These are phyloP conservation scores for Boletus sp. DNA, from an alignment of 768 basidiomycete genomes.

Conservation along the genomic window DNA sequence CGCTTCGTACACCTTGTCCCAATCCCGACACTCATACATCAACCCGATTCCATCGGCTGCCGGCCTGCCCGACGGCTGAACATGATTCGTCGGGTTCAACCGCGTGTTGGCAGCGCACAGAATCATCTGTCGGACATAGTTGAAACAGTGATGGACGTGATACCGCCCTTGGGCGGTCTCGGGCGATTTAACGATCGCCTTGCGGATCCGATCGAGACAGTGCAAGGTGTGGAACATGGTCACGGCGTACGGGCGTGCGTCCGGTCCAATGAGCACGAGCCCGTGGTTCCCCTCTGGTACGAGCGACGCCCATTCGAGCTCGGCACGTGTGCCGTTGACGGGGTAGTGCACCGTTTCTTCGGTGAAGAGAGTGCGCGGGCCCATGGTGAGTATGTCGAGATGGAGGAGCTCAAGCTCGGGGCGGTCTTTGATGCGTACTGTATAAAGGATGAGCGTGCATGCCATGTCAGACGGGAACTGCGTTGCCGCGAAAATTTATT, in stretches of 20 bases:
- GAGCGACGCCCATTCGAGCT: conserved; percentile 26
- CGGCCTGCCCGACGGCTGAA: conserved; percentile 5
- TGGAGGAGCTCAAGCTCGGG: conserved; percentile 15
- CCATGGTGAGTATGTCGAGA: conserved; percentile 8
- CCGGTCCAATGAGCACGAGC: conserved; percentile 13
- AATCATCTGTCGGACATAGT: conserved; percentile 40
- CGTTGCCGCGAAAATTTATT: neutral
- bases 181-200: conserved; percentile 12
- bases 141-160: conserved; percentile 37
- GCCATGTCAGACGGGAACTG: neutral
- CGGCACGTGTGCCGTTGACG: conserved; percentile 21
- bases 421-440: conserved; percentile 14
- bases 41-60: conserved; percentile 25
- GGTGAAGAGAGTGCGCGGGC: conserved; percentile 12
- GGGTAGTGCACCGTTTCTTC: conserved; percentile 28
- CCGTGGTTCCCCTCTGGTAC: conserved; percentile 21
- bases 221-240: conserved; percentile 41
- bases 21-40: conserved; percentile 22
- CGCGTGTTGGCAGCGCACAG: conserved; percentile 36
- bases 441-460: neutral
- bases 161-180: neutral
- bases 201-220: conserved; percentile 39
- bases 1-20: conserved; percentile 20
- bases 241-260: conserved; percentile 33
- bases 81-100: conserved; percentile 26